phyloP scores from a whole-genome alignment of 306 rosid species.

The Rubus idaeus region DNA sequence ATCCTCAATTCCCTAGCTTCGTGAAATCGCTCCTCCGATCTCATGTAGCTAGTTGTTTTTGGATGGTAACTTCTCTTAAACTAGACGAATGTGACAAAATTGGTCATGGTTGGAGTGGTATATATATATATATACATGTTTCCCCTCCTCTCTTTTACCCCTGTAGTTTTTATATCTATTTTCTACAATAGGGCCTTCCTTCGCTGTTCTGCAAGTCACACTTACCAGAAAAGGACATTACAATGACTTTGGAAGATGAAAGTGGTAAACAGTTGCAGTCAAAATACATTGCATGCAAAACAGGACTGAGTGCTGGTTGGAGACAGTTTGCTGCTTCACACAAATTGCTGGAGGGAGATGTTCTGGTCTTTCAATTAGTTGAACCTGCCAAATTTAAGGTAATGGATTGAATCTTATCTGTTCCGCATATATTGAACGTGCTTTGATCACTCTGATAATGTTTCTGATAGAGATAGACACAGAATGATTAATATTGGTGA shows the following conservation, averaged over 20 bases:
- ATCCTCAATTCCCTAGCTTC: slow-evolving; percentile 60
- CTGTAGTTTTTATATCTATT: not conserved
- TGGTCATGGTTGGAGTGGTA: not conserved
- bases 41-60: slow-evolving; percentile 82
- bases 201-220: slow-evolving; percentile 66
- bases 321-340: slow-evolving; percentile 85
- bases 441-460: not conserved
- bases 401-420: slow-evolving; percentile 14
- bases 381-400: slow-evolving; percentile 85
- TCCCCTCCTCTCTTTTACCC: slow-evolving; percentile 1
- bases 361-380: slow-evolving; percentile 77
- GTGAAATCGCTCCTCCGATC: slow-evolving; percentile 89
- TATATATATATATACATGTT: not conserved
- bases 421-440: slow-evolving; percentile 2
- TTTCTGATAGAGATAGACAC: not conserved
- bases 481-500: not conserved
- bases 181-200: slow-evolving; percentile 63
- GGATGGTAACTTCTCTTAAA: slow-evolving; percentile 63
- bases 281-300: slow-evolving; percentile 79
- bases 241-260: slow-evolving; percentile 76
- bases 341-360: slow-evolving; percentile 87
- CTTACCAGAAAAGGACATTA: slow-evolving; percentile 63
- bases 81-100: not conserved
- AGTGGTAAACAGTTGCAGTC: slow-evolving; percentile 55
- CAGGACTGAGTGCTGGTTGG: slow-evolving; percentile 95